Conservation (phyloP, 78 protist genomes). For the Polysphondylium violaceum region DNA sequence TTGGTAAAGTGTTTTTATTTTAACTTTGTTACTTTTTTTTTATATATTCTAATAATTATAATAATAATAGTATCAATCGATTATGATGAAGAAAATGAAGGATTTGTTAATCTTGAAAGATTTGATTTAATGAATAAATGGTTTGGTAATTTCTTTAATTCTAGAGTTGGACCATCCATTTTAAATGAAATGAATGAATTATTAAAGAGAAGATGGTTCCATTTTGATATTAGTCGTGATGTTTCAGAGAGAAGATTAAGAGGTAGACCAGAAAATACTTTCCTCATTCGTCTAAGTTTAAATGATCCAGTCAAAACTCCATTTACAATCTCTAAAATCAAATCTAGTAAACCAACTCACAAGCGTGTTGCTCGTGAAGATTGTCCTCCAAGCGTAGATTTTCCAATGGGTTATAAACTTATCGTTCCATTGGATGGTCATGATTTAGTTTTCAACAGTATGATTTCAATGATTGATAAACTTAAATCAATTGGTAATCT, state of each 20-base stretch:
- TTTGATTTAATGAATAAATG: constrained; percentile 78
- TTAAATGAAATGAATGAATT: constrained; percentile 40
- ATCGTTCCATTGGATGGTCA: constrained; percentile 50
- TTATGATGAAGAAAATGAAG: constrained; percentile 36
- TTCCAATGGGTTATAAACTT: constrained; percentile 59
- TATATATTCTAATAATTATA: background rate
- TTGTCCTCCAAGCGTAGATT: background rate
- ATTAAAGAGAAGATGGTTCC: constrained; percentile 75
- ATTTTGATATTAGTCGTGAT: constrained; percentile 66
- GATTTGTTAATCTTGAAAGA: constrained; percentile 60
- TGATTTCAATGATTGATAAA: constrained; percentile 22
- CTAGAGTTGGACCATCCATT: constrained; percentile 14
- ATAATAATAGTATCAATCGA: constrained; percentile 9
- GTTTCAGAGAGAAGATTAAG: constrained; percentile 63
- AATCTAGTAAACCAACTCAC: constrained; percentile 54
- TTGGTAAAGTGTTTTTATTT: background rate
- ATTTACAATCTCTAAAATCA: constrained; percentile 66
- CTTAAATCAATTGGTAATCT: constrained; percentile 39
- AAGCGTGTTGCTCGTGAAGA: constrained; percentile 69
- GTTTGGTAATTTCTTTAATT: constrained; percentile 72
- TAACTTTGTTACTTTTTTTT: background rate
- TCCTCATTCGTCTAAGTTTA: constrained; percentile 42
- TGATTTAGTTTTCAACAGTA: constrained; percentile 28
- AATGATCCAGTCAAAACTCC: constrained; percentile 77
- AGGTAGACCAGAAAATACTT: constrained; percentile 79